Percentiles rank a stretch among this genome's conserved stretches.
Evolutionary conservation across 306 rosid species (phyloP).

Genomic region (Dryas drummondii): DNA sequence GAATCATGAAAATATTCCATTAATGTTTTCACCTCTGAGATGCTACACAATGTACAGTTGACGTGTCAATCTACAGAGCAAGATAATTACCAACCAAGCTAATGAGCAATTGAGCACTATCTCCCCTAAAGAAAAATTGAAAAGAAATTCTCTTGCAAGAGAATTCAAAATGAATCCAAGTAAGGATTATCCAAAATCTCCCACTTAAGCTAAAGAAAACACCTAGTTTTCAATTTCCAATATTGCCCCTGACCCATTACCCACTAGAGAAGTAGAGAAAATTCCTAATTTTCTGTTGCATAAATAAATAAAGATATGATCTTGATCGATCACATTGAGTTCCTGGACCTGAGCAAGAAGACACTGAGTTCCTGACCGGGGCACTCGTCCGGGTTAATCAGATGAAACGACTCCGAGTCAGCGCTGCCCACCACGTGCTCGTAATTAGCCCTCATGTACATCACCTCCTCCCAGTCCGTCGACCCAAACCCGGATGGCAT

Average conservation of each 20-base stretch:
- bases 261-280: too few relatives aligned
- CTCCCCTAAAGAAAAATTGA: background rate
- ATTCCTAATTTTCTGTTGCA: too few relatives aligned
- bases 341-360: conserved; percentile 80
- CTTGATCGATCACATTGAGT: background rate
- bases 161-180: background rate
- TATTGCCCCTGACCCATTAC: background rate
- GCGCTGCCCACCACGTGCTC: conserved; percentile 87
- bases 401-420: conserved; percentile 87
- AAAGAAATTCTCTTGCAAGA: conserved; percentile 1
- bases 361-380: conserved; percentile 89
- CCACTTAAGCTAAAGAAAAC: conserved; percentile 14
- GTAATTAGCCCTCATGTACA: conserved; percentile 85
- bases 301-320: background rate
- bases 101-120: too few relatives aligned
- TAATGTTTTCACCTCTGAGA: background rate
- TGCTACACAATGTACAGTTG: background rate
- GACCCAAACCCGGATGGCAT: conserved; percentile 52
- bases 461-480: conserved; percentile 53
- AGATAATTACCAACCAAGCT: background rate
- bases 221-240: conserved; percentile 15
- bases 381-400: conserved; percentile 84
- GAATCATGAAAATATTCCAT: background rate
- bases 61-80: background rate
- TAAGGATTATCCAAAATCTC: background rate